These are phyloP conservation scores for Pisolithus sp. DNA, from an alignment of 768 basidiomycete species.

Conservation along the genomic window DNA sequence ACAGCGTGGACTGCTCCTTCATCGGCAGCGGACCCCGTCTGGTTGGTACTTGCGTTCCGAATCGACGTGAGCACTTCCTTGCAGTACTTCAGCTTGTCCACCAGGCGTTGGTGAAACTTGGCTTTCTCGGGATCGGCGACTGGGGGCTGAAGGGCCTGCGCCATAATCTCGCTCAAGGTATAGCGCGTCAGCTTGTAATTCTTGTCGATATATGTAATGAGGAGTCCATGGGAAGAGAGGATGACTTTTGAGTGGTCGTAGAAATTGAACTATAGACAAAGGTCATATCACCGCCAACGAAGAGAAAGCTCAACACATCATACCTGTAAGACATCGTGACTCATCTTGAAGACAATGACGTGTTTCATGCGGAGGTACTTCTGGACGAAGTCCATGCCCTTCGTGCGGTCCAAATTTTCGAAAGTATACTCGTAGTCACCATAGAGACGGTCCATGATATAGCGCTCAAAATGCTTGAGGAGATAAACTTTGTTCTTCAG, in stretches of 20 bases:
- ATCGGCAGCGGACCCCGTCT: conserved; percentile 7
- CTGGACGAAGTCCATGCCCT: conserved; percentile 93
- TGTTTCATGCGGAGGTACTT: conserved; percentile 96
- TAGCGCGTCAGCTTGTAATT: conserved; percentile 71
- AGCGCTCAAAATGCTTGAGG: conserved; percentile 88
- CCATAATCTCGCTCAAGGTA: conserved; percentile 67
- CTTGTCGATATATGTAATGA: conserved; percentile 90
- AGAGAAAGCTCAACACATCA: conserved; percentile 20
- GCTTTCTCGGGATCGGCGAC: conserved; percentile 45
- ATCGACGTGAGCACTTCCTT: conserved; percentile 78
- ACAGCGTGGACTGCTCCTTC: conserved; percentile 8
- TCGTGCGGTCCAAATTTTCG: conserved; percentile 56
- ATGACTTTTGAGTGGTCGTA: conserved; percentile 96
- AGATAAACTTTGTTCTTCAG: conserved; percentile 89
- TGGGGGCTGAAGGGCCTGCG: conserved; percentile 37
- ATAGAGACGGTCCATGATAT: conserved; percentile 87
- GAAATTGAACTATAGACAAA: conserved; percentile 80
- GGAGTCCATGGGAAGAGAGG: conserved; percentile 70
- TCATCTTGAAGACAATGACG: conserved; percentile 93
- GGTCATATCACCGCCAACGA: conserved; percentile 3
- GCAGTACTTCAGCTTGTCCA: conserved; percentile 82
- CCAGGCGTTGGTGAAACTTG: conserved; percentile 56
- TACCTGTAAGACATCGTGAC: conserved; percentile 93
- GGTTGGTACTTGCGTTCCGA: conserved; percentile 47
- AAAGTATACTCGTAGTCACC: conserved; percentile 82